These are phyloP conservation scores for Macrotyloma uniflorum DNA, from an alignment of 306 rosid genomes.

Conservation along the genomic window DNA sequence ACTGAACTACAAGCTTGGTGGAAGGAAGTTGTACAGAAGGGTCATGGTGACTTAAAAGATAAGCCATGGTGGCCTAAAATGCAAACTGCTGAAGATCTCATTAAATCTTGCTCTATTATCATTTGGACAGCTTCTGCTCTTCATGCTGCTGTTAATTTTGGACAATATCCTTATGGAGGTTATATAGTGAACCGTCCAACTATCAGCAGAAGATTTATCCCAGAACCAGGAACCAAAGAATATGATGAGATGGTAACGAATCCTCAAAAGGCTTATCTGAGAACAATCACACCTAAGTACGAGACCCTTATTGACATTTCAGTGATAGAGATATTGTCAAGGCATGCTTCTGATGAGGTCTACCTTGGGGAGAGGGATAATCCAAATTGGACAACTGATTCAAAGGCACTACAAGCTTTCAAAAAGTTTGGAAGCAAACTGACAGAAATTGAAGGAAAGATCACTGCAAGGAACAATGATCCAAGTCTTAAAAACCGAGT, in stretches of 20 bases:
- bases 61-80: constrained; percentile 71
- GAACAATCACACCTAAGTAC: constrained; percentile 50
- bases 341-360: constrained; percentile 68
- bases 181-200: constrained; percentile 72
- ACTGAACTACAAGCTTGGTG: constrained; percentile 71
- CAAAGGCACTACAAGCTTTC: constrained; percentile 14
- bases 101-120: constrained; percentile 51
- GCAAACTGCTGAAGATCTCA: constrained; percentile 48
- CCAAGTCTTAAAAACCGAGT: constrained; percentile 40
- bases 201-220: not conserved
- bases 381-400: not conserved
- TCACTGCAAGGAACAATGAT: constrained; percentile 29
- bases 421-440: constrained; percentile 42
- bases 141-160: constrained; percentile 72
- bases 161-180: constrained; percentile 78
- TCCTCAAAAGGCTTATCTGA: constrained; percentile 42
- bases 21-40: constrained; percentile 61
- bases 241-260: constrained; percentile 57
- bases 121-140: constrained; percentile 79
- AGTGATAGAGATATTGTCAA: constrained; percentile 67
- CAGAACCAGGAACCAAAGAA: constrained; percentile 21
- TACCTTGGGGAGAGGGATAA: constrained; percentile 40
- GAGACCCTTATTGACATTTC: constrained; percentile 60
- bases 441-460: constrained; percentile 34
- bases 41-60: constrained; percentile 67